Evolutionary conservation across 345 rosid genomes (phyloP).

Genomic region (Moricandia moricandioides): DNA sequence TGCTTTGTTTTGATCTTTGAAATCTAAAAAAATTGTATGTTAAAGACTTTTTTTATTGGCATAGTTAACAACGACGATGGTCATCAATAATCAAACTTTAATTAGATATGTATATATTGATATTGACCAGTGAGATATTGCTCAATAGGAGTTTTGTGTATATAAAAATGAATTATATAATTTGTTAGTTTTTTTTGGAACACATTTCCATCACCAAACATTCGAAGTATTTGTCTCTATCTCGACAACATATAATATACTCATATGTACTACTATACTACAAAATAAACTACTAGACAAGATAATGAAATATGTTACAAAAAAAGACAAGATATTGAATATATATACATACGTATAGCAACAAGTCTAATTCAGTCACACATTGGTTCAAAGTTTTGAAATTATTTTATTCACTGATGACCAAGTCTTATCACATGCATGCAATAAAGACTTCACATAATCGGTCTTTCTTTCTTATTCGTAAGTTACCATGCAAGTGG

Average conservation of each 20-base stretch:
- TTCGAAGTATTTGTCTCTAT: conserved; percentile 36
- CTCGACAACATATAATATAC: conserved; percentile 32
- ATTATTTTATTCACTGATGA: neutral
- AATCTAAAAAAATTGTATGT: neutral
- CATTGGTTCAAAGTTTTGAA: conserved; percentile 2
- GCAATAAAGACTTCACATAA: conserved; percentile 24
- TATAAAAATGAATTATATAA: conserved; percentile 1
- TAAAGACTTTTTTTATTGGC: neutral
- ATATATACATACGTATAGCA: neutral
- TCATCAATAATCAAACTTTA: neutral
- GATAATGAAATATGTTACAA: too few relatives aligned
- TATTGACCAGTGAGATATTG: conserved; percentile 8
- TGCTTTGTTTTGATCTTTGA: conserved; percentile 1
- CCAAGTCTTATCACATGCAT: conserved; percentile 34
- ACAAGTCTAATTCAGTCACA: conserved; percentile 21
- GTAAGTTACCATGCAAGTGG: conserved; percentile 38
- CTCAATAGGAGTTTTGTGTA: neutral
- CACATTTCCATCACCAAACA: conserved; percentile 36
- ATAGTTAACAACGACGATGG: conserved; percentile 4
- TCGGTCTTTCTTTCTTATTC: conserved; percentile 29
- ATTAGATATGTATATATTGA: neutral
- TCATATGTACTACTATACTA: conserved; percentile 16
- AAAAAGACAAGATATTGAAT: too few relatives aligned
- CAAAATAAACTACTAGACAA: conserved; percentile 1
- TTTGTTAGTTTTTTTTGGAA: too few relatives aligned